phyloP scores from a whole-genome alignment of 768 basidiomycete species.

The Nidula microcarpa region DNA sequence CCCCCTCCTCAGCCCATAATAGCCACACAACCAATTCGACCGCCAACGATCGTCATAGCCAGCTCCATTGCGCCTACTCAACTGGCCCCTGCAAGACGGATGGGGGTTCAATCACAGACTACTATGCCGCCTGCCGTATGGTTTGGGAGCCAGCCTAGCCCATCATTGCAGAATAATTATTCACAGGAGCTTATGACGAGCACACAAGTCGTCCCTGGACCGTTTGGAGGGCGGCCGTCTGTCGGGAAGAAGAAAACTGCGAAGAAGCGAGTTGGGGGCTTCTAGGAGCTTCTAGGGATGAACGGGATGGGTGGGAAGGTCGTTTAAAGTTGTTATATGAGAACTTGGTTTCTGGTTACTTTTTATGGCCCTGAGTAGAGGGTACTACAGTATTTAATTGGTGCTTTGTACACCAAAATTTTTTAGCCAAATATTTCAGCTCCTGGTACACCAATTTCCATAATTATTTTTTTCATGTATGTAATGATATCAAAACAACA shows the following conservation, averaged over 20 bases:
- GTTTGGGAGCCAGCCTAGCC: constrained; percentile 7
- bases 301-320: too few relatives aligned
- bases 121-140: constrained; percentile 7
- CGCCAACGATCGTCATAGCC: constrained; percentile 36
- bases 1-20: not conserved
- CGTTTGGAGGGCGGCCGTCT: constrained; percentile 58
- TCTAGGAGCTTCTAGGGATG: constrained; percentile 29
- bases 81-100: constrained; percentile 6
- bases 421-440: too few relatives aligned
- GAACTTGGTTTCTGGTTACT: too few relatives aligned
- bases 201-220: constrained; percentile 72
- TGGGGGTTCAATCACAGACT: constrained; percentile 6
- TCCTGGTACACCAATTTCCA: too few relatives aligned
- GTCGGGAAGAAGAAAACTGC: constrained; percentile 48
- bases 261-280: constrained; percentile 76
- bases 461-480: too few relatives aligned
- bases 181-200: constrained; percentile 48
- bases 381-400: too few relatives aligned
- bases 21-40: constrained; percentile 16
- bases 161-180: constrained; percentile 7
- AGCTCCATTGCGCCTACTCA: constrained; percentile 14
- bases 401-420: too few relatives aligned
- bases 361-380: too few relatives aligned
- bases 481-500: too few relatives aligned
- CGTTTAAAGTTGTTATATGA: too few relatives aligned